Evolutionary conservation across 2,329 filamentous ascomycete species (phyloP).

Genomic region (Microsporum canis): DNA sequence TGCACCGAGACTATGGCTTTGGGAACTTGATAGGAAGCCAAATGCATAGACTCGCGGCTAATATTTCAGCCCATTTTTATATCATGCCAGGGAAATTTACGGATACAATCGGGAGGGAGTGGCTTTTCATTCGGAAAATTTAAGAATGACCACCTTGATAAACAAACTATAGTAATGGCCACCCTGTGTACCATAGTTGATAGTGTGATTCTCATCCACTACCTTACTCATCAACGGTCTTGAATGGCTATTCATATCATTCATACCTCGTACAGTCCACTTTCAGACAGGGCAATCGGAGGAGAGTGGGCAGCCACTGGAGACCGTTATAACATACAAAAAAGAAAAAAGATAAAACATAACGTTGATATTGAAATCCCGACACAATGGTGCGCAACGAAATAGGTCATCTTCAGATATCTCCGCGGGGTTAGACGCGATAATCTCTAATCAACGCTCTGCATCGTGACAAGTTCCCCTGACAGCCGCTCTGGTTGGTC

Average conservation of each 20-base stretch:
- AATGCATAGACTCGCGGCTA: neutral
- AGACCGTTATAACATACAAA: too few relatives aligned
- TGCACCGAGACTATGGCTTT: neutral
- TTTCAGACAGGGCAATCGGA: too few relatives aligned
- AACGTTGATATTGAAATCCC: neutral
- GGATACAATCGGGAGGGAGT: neutral
- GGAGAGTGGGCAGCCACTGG: too few relatives aligned
- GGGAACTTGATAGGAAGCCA: neutral
- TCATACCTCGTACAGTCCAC: too few relatives aligned
- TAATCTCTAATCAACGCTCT: neutral
- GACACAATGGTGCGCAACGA: neutral
- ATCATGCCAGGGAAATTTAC: neutral
- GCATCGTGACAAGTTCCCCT: neutral
- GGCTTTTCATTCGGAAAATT: too few relatives aligned
- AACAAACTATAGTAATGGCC: too few relatives aligned
- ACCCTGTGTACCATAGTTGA: too few relatives aligned
- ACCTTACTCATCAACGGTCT: too few relatives aligned
- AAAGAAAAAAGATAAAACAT: neutral
- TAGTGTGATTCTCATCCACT: too few relatives aligned
- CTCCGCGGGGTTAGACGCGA: neutral
- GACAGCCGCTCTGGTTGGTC: neutral
- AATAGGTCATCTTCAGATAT: neutral
- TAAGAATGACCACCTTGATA: too few relatives aligned
- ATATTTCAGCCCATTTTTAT: neutral
- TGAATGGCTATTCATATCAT: too few relatives aligned